A percentile compares a stretch with the other conserved stretches of the same genome.
phyloP scores from a whole-genome alignment of 2,329 filamentous ascomycete genomes.

The Cladosporium colombiae region DNA sequence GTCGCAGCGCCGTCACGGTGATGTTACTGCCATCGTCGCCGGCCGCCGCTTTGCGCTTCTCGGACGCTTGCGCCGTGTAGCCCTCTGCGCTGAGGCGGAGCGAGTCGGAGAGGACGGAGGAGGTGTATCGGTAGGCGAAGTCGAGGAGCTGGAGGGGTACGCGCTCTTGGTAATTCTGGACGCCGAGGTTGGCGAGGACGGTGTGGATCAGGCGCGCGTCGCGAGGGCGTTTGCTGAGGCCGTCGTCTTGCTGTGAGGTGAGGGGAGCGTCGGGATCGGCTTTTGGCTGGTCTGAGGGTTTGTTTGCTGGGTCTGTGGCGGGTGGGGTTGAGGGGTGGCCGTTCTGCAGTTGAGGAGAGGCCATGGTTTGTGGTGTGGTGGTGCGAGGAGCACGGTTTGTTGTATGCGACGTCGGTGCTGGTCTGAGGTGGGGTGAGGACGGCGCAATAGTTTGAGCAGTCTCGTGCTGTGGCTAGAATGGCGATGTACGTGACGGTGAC shows the following conservation, averaged over 20 bases:
- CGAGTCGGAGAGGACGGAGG: conserved; percentile 69
- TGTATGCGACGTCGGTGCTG: neutral
- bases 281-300: conserved; percentile 21
- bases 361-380: conserved; percentile 23
- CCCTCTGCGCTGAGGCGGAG: conserved; percentile 69
- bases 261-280: conserved; percentile 33
- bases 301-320: conserved; percentile 29
- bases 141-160: conserved; percentile 81
- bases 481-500: neutral
- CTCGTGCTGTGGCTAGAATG: neutral
- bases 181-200: conserved; percentile 75
- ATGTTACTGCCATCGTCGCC: conserved; percentile 55
- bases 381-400: neutral
- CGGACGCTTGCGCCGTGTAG: conserved; percentile 44
- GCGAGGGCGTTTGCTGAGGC: conserved; percentile 61
- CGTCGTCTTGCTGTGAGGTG: conserved; percentile 38
- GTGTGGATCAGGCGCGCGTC: conserved; percentile 79
- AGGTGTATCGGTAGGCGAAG: conserved; percentile 82
- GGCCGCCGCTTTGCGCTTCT: conserved; percentile 26
- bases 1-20: conserved; percentile 65
- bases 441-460: neutral
- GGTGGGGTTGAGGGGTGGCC: conserved; percentile 35
- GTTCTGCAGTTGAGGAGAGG: conserved; percentile 26
- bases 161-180: conserved; percentile 77
- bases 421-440: neutral